A percentile compares a stretch with the other conserved stretches of the same genome.
These are phyloP conservation scores for Trametes versicolor DNA, from an alignment of 1,284 basidiomycete genomes.

Conservation along the genomic window DNA sequence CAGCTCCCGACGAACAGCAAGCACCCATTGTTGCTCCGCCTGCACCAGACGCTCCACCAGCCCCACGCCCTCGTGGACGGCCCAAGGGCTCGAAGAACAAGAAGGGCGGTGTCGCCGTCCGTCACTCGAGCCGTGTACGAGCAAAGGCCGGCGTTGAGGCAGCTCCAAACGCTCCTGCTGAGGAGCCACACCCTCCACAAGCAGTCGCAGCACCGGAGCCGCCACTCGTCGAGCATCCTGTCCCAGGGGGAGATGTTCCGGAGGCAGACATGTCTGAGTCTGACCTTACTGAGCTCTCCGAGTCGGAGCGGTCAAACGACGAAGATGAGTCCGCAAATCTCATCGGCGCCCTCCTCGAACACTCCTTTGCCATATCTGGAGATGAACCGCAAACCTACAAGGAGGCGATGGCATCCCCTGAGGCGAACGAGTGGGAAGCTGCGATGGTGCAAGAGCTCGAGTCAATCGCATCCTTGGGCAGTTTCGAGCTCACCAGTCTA, in stretches of 20 bases:
- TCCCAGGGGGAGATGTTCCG: constrained; percentile 2
- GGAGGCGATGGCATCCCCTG: constrained; percentile 12
- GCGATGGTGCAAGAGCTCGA: constrained; percentile 19
- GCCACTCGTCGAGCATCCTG: neutral
- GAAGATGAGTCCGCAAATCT: neutral
- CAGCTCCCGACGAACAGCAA: no score
- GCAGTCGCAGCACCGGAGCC: no score
- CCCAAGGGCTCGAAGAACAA: constrained; percentile 21
- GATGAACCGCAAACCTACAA: constrained; percentile 10
- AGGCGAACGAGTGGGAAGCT: constrained; percentile 12
- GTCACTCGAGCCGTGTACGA: constrained; percentile 2
- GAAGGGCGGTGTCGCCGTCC: constrained; percentile 11
- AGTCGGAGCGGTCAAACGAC: neutral
- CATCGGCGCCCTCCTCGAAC: constrained; percentile 2
- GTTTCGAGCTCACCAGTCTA: constrained; percentile 14
- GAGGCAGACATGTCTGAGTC: constrained; percentile 9
- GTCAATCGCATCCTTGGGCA: constrained; percentile 23
- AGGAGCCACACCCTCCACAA: neutral
- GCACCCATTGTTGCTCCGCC: no score
- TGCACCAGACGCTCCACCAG: neutral
- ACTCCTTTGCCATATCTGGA: constrained; percentile 6
- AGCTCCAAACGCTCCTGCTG: neutral
- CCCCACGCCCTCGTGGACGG: constrained; percentile 10
- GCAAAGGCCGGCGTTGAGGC: neutral
- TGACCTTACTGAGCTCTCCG: constrained; percentile 5